Evolutionary conservation across 306 rosid genomes (phyloP).

Genomic region (Inga laurina): DNA sequence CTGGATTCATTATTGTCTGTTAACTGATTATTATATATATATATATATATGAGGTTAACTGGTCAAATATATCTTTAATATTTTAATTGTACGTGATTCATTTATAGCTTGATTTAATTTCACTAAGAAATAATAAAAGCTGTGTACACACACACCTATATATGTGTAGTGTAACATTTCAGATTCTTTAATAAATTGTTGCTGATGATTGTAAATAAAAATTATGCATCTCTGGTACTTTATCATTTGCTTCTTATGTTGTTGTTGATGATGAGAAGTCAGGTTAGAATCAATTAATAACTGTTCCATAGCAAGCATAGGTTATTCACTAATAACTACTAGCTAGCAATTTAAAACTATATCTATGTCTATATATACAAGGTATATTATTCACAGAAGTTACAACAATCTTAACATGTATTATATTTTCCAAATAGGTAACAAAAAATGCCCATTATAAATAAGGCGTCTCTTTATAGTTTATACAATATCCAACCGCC

Average conservation of each 20-base stretch:
- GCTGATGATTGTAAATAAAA: not conserved
- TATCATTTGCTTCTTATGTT: not conserved
- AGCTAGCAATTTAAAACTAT: not conserved
- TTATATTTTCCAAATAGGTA: not conserved
- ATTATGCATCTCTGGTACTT: not conserved
- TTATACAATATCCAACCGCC: not conserved
- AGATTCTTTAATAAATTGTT: not conserved
- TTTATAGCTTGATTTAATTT: constrained; percentile 25
- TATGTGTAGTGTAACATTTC: no score
- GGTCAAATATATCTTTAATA: not conserved
- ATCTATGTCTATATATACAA: not conserved
- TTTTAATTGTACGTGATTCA: not conserved
- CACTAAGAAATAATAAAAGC: not conserved
- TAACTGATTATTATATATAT: not conserved
- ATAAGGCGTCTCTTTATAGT: not conserved
- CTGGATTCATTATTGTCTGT: not conserved
- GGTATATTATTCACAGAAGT: not conserved
- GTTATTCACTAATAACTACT: not conserved
- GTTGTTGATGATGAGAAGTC: not conserved
- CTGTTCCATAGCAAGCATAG: not conserved
- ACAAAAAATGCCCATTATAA: not conserved
- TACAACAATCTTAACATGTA: not conserved
- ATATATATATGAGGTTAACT: not conserved
- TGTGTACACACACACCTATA: not conserved
- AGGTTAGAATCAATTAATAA: not conserved